These are phyloP conservation scores for Coprinellus aureogranulatus DNA, from an alignment of 768 basidiomycete species.

Conservation along the genomic window DNA sequence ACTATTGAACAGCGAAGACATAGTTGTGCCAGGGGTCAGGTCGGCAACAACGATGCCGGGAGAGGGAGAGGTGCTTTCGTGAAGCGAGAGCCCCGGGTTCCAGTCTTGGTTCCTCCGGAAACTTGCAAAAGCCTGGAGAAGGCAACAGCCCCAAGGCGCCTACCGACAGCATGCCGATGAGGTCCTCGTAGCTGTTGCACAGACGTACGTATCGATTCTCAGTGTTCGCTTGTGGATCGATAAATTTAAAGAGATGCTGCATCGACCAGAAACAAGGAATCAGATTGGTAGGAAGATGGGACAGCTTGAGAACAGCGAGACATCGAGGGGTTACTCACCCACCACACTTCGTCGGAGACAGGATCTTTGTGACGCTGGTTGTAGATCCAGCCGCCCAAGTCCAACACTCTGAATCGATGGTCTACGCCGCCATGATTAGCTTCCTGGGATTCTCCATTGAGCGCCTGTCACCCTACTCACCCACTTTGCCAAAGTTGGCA, in stretches of 20 bases:
- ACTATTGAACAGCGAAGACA: slow-evolving; percentile 2
- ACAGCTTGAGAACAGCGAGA: not conserved
- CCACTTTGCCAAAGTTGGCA: slow-evolving; percentile 3
- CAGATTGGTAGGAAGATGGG: not conserved
- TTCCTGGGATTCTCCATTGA: too few species aligned
- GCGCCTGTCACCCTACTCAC: too few species aligned
- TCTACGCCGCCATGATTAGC: too few species aligned
- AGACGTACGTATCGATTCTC: slow-evolving; percentile 30
- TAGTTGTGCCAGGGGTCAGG: slow-evolving; percentile 14
- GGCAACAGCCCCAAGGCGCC: slow-evolving; percentile 17
- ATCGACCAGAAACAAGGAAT: too few species aligned
- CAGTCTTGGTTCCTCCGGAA: slow-evolving; percentile 14
- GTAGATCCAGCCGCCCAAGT: slow-evolving; percentile 31
- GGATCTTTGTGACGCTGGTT: slow-evolving; percentile 17
- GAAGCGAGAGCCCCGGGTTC: not conserved
- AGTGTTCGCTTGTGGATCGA: slow-evolving; percentile 15
- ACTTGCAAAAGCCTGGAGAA: slow-evolving; percentile 12
- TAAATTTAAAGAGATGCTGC: slow-evolving; percentile 9
- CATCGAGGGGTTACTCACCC: slow-evolving; percentile 18
- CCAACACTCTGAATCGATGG: slow-evolving; percentile 20
- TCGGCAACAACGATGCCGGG: slow-evolving; percentile 14
- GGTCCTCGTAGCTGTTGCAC: slow-evolving; percentile 27
- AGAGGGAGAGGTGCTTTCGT: slow-evolving; percentile 7
- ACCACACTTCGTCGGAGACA: slow-evolving; percentile 30
- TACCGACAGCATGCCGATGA: slow-evolving; percentile 28